Percentiles rank a stretch among this genome's conserved stretches.
Conservation (phyloP, 164 flowering plant genomes). For the Cinnamomum chago region DNA sequence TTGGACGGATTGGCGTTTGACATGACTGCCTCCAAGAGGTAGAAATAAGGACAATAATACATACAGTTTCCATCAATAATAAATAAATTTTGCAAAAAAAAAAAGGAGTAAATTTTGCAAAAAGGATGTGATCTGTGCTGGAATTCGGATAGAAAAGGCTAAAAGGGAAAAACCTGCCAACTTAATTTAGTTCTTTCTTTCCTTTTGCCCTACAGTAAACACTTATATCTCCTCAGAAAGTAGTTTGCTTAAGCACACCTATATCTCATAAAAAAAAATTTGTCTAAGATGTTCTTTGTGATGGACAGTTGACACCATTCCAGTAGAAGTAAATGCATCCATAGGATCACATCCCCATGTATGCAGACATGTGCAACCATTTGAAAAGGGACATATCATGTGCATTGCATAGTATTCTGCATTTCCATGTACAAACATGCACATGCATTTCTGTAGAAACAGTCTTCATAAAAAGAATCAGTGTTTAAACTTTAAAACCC, state of each 20-base stretch:
- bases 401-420: not conserved
- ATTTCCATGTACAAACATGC: not conserved
- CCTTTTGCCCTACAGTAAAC: too few species aligned
- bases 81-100: not conserved
- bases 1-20: constrained; percentile 65
- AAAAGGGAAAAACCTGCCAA: too few species aligned
- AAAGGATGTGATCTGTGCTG: too few species aligned
- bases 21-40: constrained; percentile 45
- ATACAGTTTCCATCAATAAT: not conserved
- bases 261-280: too few species aligned
- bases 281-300: too few species aligned
- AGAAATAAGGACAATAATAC: not conserved
- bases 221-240: too few species aligned
- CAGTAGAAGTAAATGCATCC: not conserved
- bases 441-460: not conserved
- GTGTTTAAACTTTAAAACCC: not conserved
- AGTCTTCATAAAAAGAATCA: not conserved
- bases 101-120: too few species aligned
- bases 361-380: not conserved
- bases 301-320: not conserved
- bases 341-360: not conserved
- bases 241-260: too few species aligned
- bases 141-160: too few species aligned
- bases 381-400: too few species aligned
- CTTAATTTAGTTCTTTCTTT: too few species aligned